Base-by-base conservation (phyloP, 1,139 yeast species). In the Candida labiduridarum region DNA sequence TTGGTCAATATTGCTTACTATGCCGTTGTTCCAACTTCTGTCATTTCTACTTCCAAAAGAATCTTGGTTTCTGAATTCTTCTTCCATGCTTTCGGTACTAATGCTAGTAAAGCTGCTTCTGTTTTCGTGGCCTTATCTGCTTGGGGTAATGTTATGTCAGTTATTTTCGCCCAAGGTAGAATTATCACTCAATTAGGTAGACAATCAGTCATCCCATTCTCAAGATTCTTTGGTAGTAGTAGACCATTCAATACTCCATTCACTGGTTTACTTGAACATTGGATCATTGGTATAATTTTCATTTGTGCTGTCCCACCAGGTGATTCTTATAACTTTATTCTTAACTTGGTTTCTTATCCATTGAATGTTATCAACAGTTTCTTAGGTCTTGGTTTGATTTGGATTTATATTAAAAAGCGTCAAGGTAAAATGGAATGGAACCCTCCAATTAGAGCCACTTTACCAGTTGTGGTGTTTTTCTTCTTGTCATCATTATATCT, bases 391-490 rank as follows among this genome's bases (percentile, higher is more conserved):
- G 81, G 80, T 14, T 71, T 76, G 58, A 65, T 77, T 49, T 74
- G 59, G 51, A 59, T 76, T 43, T 69, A 73, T 58, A 77, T 79
- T 66, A 77, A 78, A 61, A 74, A 74, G 47, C 63, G 67, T 52
- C 82, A 77, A 62, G 87, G 89, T 15, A 67, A 65, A 47, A 63
- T 74, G 8, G 77, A 70, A 49, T 89, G 96, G 96, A 74, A 79
- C 48, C 94, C 96, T 45, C 90, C 92, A 39, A 77, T 89, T 63
- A 81, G 72, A 62, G 89, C 95, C 2, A 72, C 87, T 18, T 66
- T 84, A 45, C 84, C 87, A 11, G 85, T 87, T 38, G 79, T 82
- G 11, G 41, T 74, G 0, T 87, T 86, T 71, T 89, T 89, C 69
- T 77, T 81, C 51, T 68, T 88, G 49, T 78, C 91, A 8, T 87